Evolutionary conservation across 805 yeast species (phyloP), one percentile per base, ranked within the genome.

Genomic region (Kazachstania psychrophila): DNA sequence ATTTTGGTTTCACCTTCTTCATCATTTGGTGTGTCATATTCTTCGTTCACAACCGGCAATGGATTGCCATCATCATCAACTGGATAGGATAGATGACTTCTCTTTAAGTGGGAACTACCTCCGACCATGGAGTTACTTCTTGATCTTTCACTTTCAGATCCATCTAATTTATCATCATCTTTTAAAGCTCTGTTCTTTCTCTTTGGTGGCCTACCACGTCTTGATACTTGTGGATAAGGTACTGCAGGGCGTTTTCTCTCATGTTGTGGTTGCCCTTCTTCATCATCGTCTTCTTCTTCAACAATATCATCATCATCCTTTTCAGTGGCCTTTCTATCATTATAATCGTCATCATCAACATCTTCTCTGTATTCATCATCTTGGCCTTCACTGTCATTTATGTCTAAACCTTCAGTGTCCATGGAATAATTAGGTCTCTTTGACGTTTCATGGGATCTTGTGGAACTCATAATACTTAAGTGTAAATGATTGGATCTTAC

Each of bases 1-100:
- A 89, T 73, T 56, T 89, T 89, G 7, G 54, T 68, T 41, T 79
- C 83, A 34, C 96, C 97, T 39, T 73, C 75, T 6, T 75, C 73
- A 58, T 89, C 96, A 44, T 72, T 79, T 2, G 80, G 80, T 12
- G 86, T 68, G 6, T 72, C 76, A 31, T 79, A 78, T 64, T 89
- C 96, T 54, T 87, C 95, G 51, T 79, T 72, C 16, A 64, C 65
- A 5, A 88, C 69, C 20, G 69, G 68, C 36, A 76, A 63, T 12
- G 80, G 78, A 39, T 75, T 72, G 2, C 94, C 94, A 19, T 76
- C 72, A 31, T 73, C 82, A 51, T 82, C 87, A 26, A 71, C 64
- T 4, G 72, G 73, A 31, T 56, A 54, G 14, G 64, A 61, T 22
- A 72, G 62, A 27, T 58, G 51, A 49, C 75, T 58, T 31, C 58